A percentile compares a stretch with the other conserved stretches of the same genome.
Evolutionary conservation across 2,329 filamentous ascomycete species (phyloP).

Genomic region (Apiospora kogelbergensis): DNA sequence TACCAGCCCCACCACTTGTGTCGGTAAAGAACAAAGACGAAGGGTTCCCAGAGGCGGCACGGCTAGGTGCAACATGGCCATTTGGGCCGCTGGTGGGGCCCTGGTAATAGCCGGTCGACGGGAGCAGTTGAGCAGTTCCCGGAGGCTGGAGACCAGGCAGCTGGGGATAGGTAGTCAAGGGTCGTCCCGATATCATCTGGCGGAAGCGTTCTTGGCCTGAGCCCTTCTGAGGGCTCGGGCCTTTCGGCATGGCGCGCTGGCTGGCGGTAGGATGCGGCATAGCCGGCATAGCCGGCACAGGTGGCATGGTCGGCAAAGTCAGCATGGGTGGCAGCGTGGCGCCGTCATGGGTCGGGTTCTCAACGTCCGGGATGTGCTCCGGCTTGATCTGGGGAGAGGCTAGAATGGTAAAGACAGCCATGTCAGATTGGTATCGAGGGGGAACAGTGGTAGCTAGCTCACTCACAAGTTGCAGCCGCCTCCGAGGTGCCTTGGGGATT

Average conservation of each 20-base stretch:
- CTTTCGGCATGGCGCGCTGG: constrained; percentile 4
- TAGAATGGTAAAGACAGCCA: not conserved
- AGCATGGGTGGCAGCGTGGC: not conserved
- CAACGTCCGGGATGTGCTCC: not conserved
- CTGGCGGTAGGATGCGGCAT: not conserved
- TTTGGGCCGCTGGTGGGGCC: not conserved
- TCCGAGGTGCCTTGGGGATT: not conserved
- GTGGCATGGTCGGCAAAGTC: not conserved
- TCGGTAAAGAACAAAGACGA: not conserved
- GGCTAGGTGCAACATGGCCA: too few relatives aligned
- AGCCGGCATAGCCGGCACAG: not conserved
- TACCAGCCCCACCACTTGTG: not conserved
- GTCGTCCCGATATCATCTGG: constrained; percentile 17
- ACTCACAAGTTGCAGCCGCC: not conserved
- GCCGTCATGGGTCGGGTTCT: not conserved
- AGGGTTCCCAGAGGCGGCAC: not conserved
- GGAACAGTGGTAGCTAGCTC: not conserved
- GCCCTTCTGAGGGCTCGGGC: constrained; percentile 24
- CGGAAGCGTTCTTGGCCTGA: constrained; percentile 29
- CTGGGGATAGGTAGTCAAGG: not conserved
- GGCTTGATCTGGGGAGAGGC: not conserved
- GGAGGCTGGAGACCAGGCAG: not conserved
- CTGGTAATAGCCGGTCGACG: not conserved
- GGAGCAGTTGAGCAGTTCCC: not conserved
- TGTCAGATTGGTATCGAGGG: not conserved